A percentile compares a stretch with the other conserved stretches of the same genome.
Conservation (phyloP, 2,329 filamentous ascomycete genomes). For the Daldinia eschscholtzii region DNA sequence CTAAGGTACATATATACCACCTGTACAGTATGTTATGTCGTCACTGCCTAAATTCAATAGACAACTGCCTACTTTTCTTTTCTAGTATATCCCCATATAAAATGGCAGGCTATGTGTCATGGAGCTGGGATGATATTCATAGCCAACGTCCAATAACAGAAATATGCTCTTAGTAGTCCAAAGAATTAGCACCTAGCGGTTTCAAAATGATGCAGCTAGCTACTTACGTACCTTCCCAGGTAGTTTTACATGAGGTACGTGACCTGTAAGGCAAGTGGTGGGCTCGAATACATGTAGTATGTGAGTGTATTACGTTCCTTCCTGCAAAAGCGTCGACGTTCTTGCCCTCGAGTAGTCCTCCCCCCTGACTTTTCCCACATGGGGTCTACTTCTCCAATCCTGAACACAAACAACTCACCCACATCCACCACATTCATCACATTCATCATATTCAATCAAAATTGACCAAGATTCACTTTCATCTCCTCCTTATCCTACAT, state of each 20-base stretch:
- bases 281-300: neutral
- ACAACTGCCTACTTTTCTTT: neutral
- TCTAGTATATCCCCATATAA: neutral
- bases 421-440: neutral
- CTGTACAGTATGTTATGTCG: neutral
- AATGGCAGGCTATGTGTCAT: neutral
- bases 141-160: neutral
- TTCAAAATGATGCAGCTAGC: neutral
- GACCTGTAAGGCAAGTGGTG: neutral
- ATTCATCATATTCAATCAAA: conserved; percentile 4
- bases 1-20: neutral
- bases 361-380: neutral
- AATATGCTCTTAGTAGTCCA: neutral
- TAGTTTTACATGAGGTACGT: neutral
- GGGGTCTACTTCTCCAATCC: neutral
- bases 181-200: neutral
- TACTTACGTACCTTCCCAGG: neutral
- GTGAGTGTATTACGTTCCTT: neutral
- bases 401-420: neutral
- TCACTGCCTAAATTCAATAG: neutral
- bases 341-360: neutral
- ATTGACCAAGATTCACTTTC: neutral
- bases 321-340: neutral
- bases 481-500: neutral
- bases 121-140: neutral